These are phyloP conservation scores for Rhizopogon vulgaris DNA, from an alignment of 768 basidiomycete genomes.

Conservation along the genomic window DNA sequence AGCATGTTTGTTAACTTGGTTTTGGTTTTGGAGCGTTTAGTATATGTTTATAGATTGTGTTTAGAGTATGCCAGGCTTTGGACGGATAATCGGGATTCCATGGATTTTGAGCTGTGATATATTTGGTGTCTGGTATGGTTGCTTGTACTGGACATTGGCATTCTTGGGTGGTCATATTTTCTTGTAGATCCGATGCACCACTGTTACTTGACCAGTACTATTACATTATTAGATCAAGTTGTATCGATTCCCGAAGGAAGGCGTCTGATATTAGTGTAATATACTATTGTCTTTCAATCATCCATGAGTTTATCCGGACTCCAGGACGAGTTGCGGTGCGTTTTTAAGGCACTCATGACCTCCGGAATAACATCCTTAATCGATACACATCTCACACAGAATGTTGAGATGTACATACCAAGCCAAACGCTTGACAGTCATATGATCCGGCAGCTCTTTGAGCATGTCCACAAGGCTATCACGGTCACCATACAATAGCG, in stretches of 20 bases:
- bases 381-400: slow-evolving; percentile 70
- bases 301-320: slow-evolving; percentile 11
- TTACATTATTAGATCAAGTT: background rate
- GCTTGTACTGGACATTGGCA: too few species aligned
- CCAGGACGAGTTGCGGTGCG: slow-evolving; percentile 24
- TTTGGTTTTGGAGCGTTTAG: slow-evolving; percentile 28
- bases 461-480: slow-evolving; percentile 84
- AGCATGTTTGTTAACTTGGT: background rate
- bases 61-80: slow-evolving; percentile 85
- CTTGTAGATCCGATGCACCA: background rate
- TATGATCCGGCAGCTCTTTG: slow-evolving; percentile 60
- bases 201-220: background rate
- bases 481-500: slow-evolving; percentile 66
- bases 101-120: slow-evolving; percentile 32
- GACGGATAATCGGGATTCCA: slow-evolving; percentile 77
- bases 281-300: slow-evolving; percentile 7
- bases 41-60: slow-evolving; percentile 81
- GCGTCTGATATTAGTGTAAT: background rate
- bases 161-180: too few species aligned
- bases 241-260: background rate
- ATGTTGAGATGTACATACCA: slow-evolving; percentile 80
- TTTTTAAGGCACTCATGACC: slow-evolving; percentile 53
- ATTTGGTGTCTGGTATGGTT: too few species aligned
- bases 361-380: slow-evolving; percentile 71
- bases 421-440: slow-evolving; percentile 40